Evolutionary conservation across 2,329 filamentous ascomycete genomes (phyloP), one percentile per base, ranked within the genome.

Genomic region (Gnomoniopsis sp.): DNA sequence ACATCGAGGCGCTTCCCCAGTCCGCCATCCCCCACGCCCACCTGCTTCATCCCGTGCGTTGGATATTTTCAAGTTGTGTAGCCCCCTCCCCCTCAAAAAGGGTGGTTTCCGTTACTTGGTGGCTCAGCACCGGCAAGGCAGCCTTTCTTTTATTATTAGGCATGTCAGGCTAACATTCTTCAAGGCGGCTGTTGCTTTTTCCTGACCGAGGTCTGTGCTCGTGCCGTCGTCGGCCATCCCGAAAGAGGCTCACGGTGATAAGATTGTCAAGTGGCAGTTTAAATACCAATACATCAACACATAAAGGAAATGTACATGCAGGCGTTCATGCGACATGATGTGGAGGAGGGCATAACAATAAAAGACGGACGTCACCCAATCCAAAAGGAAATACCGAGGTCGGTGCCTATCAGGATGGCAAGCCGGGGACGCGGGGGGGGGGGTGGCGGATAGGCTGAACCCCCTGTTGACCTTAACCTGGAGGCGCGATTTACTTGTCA

Each of bases 211-310:
- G 22, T 49, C 26, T 49, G 22, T 49, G 22, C 49, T 51, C 33
- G 22, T 49, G 43, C 56, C 56, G 56, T 49, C 41, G 56, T 58
- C 56, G 56, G 49, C 49, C 41, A 43, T n/a, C 48, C 26, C 8
- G 48, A 21, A 26, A 49, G 21, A 57, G 49, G 49, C 41, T 22
- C 43, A 19, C 17, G 43, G 6, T 46, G 43, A 4, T 21, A 19
- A 11, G 6, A 46, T 10, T 19, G 15, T n/a, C 11, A 36, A 19
- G 21, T 43, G 36, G 33, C 1, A 3, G 6, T 21, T 19, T n/a
- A 23, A 19, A 38, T 19, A 52, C 41, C 12, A 38, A 12, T 33
- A 33, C 26, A 43, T 14, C 6, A 19, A 36, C 12, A 7, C 17
- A 17, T 36, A 8, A 19, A 46, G 21, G 17, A 6, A 17, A 14